A percentile compares a stretch with the other conserved stretches of the same genome.
phyloP scores from a whole-genome alignment of 371 early-diverging fungal species.

The Mucor indicus region DNA sequence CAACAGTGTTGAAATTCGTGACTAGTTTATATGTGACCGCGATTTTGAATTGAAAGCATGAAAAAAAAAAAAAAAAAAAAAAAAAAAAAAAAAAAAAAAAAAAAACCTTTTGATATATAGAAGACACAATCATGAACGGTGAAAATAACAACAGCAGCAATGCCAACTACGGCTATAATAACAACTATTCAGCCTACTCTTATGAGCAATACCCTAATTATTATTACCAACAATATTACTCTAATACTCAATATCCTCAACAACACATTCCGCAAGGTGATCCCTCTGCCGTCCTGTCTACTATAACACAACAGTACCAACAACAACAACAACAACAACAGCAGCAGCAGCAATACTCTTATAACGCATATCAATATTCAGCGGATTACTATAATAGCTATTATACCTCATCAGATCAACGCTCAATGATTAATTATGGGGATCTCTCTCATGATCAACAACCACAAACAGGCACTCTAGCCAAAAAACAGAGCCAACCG shows the following conservation, averaged over 20 bases:
- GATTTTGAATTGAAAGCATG: no score
- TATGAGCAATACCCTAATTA: constrained; percentile 2
- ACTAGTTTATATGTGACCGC: no score
- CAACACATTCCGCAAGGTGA: constrained; percentile 17
- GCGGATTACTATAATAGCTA: constrained; percentile 2
- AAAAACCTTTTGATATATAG: no score
- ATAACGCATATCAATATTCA: constrained; percentile 3
- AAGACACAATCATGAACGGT: no score
- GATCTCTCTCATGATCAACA: constrained; percentile 15
- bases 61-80: no score
- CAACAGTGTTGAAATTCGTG: no score
- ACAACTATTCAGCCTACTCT: not conserved
- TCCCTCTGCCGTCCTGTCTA: constrained; percentile 12
- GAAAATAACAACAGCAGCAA: no score
- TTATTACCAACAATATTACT: constrained; percentile 11
- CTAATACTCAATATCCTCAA: not conserved
- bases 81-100: no score
- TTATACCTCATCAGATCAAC: constrained; percentile 6
- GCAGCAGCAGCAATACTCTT: constrained; percentile 26
- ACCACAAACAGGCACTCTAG: not conserved
- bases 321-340: constrained; percentile 32
- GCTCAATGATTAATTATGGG: constrained; percentile 13
- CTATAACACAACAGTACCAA: constrained; percentile 23
- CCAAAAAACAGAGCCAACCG: not conserved
- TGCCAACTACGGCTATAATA: no score